A percentile compares a stretch with the other conserved stretches of the same genome.
Conservation (phyloP, 805 yeast species). For the Komagataella populi region DNA sequence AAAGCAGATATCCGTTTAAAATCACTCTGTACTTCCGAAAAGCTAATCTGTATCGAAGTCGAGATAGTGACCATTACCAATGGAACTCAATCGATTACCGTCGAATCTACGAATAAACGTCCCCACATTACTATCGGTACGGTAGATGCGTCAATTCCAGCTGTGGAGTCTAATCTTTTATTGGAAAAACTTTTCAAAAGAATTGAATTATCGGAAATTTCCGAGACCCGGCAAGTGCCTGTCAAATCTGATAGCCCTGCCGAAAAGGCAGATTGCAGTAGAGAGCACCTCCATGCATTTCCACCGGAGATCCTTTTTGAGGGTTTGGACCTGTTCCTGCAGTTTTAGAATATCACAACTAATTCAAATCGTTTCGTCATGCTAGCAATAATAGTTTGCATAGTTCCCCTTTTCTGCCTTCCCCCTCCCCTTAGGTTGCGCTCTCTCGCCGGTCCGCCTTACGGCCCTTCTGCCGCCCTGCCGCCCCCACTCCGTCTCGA, state of each 20-base stretch:
- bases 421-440: too few relatives aligned
- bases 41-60: conserved; percentile 42
- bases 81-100: conserved; percentile 3
- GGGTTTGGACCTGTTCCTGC: neutral
- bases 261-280: neutral
- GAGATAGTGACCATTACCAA: conserved; percentile 12
- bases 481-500: neutral
- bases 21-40: conserved; percentile 3
- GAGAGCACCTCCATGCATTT: neutral
- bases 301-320: neutral
- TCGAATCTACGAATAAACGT: conserved; percentile 23
- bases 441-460: too few relatives aligned
- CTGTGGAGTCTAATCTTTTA: neutral
- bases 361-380: too few relatives aligned
- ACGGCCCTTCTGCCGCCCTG: neutral
- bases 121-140: conserved; percentile 74
- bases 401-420: too few relatives aligned
- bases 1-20: neutral
- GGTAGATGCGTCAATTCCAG: neutral
- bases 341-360: neutral
- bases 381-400: too few relatives aligned
- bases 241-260: neutral
- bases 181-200: too few relatives aligned
- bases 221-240: neutral
- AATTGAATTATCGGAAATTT: neutral